Evolutionary conservation across 2,329 filamentous ascomycete genomes (phyloP).

Genomic region (Botrytis pseudocinerea): DNA sequence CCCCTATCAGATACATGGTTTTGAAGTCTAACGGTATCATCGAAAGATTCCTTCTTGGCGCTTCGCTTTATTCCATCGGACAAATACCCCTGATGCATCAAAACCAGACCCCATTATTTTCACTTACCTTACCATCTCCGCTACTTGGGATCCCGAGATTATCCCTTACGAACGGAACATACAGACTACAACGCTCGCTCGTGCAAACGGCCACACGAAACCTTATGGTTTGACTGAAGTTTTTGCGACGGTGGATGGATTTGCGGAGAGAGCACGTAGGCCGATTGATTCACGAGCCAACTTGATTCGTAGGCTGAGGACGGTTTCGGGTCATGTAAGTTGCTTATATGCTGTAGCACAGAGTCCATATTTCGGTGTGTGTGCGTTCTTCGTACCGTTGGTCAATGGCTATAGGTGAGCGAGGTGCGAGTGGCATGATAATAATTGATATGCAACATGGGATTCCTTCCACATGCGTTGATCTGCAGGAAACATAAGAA

Average conservation of each 20-base stretch:
- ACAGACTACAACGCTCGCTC: not conserved
- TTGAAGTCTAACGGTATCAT: not conserved
- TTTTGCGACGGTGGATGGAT: not conserved
- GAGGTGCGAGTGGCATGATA: not conserved
- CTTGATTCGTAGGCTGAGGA: not conserved
- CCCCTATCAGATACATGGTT: not conserved
- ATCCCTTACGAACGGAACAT: not conserved
- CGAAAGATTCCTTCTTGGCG: not conserved
- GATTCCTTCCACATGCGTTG: not conserved
- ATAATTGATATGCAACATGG: not conserved
- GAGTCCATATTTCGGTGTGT: not conserved
- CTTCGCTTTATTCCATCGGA: constrained; percentile 16
- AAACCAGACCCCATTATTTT: not conserved
- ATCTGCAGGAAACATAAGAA: constrained; percentile 9
- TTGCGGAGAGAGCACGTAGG: not conserved
- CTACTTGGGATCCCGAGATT: not conserved
- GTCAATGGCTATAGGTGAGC: not conserved
- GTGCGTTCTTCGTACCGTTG: not conserved
- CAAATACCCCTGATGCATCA: not conserved
- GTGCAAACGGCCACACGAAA: not conserved
- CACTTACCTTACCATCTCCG: not conserved
- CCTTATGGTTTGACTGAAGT: not conserved
- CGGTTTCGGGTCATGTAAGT: not conserved
- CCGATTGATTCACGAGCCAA: not conserved
- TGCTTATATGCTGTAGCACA: not conserved